phyloP scores from a whole-genome alignment of 805 yeast genomes.

The Saturnispora besseyi region DNA sequence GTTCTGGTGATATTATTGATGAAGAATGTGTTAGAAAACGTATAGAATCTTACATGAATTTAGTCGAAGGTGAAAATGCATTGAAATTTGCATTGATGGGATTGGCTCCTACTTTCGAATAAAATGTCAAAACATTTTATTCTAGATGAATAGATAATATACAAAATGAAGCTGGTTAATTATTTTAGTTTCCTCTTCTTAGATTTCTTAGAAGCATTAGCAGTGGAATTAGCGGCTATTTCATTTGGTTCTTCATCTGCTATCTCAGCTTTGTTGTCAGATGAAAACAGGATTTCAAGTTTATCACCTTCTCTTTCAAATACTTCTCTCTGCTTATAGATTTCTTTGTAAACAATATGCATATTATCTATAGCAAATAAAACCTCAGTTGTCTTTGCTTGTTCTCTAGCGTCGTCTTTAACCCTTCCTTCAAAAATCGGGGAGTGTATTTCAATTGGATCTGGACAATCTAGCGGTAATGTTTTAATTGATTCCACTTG shows the following conservation, averaged over 20 bases:
- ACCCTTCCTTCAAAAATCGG: constrained; percentile 17
- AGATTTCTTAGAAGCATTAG: background rate
- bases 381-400: constrained; percentile 23
- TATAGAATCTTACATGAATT: constrained; percentile 58
- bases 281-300: constrained; percentile 20
- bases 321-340: constrained; percentile 29
- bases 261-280: constrained; percentile 20
- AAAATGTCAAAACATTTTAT: background rate
- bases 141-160: background rate
- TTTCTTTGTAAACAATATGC: constrained; percentile 37
- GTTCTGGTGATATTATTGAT: constrained; percentile 39
- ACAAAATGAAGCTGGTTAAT: background rate
- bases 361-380: constrained; percentile 61
- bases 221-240: background rate
- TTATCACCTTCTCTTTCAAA: constrained; percentile 24
- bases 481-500: background rate
- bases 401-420: constrained; percentile 15
- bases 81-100: constrained; percentile 73
- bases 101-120: constrained; percentile 47
- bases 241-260: constrained; percentile 3
- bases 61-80: constrained; percentile 50
- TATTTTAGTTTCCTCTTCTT: constrained; percentile 4
- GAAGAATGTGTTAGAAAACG: constrained; percentile 42
- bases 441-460: constrained; percentile 17
- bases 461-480: constrained; percentile 13